These are phyloP conservation scores for Ustilago cynodontis DNA, from an alignment of 1,284 basidiomycete species.

Conservation along the genomic window DNA sequence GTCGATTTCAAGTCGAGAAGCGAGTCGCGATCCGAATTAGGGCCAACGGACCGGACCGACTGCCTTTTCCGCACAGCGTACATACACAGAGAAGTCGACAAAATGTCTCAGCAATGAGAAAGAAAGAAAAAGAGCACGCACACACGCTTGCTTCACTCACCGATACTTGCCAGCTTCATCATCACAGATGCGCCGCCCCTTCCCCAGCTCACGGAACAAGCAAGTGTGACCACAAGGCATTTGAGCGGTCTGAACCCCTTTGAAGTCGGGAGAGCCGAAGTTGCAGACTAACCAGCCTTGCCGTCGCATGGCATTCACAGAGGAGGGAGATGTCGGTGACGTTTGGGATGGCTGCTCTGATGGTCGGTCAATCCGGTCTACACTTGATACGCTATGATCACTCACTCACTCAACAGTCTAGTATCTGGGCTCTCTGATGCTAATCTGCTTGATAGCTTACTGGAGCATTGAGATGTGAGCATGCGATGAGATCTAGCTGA, in stretches of 20 bases:
- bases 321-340: background rate
- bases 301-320: background rate
- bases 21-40: background rate
- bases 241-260: background rate
- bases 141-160: background rate
- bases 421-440: background rate
- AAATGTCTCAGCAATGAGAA: background rate
- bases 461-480: background rate
- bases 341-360: background rate
- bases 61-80: too few species aligned
- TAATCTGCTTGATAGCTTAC: background rate
- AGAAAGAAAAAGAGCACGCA: too few species aligned
- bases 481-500: background rate
- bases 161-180: background rate
- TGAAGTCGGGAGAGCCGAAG: background rate
- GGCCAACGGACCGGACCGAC: background rate
- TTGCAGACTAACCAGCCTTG: conserved; percentile 4
- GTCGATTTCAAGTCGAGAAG: background rate
- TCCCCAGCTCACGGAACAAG: too few species aligned
- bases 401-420: background rate
- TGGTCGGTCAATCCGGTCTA: background rate
- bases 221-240: too few species aligned
- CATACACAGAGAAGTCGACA: too few species aligned
- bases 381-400: background rate
- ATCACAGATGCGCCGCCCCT: too few species aligned